Evolutionary conservation across 768 basidiomycete species (phyloP).

Genomic region (Cystoderma amianthinum): DNA sequence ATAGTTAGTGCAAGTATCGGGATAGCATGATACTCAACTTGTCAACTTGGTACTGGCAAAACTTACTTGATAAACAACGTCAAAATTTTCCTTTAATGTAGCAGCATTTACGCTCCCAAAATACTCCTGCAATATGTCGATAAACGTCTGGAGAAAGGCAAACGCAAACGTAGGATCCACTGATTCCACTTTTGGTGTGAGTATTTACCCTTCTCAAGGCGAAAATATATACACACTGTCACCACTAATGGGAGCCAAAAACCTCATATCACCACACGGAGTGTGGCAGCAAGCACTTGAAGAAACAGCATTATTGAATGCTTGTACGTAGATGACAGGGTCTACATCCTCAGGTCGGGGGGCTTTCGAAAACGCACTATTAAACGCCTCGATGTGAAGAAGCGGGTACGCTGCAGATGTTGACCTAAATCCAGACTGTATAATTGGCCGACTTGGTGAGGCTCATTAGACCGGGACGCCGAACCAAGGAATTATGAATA

Average conservation of each 20-base stretch:
- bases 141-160: slow-evolving; percentile 80
- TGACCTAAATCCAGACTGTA: slow-evolving; percentile 85
- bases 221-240: slow-evolving; percentile 77
- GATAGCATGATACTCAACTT: background rate
- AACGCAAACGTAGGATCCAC: slow-evolving; percentile 90
- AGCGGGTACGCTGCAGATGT: slow-evolving; percentile 73
- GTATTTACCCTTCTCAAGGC: slow-evolving; percentile 7
- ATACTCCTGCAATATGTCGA: slow-evolving; percentile 80
- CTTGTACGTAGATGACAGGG: slow-evolving; percentile 64
- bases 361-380: slow-evolving; percentile 59
- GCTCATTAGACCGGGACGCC: slow-evolving; percentile 11
- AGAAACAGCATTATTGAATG: slow-evolving; percentile 32
- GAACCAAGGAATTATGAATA: slow-evolving; percentile 10
- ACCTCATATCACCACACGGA: slow-evolving; percentile 63
- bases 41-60: too few relatives aligned
- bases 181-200: slow-evolving; percentile 18
- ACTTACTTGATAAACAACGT: slow-evolving; percentile 86
- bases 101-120: slow-evolving; percentile 79
- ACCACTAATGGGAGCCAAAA: slow-evolving; percentile 77
- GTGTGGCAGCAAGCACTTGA: slow-evolving; percentile 85
- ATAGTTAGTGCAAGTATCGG: slow-evolving; percentile 4
- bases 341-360: slow-evolving; percentile 51
- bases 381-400: slow-evolving; percentile 81
- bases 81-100: slow-evolving; percentile 86
- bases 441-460: slow-evolving; percentile 59